Evolutionary conservation across 2,329 filamentous ascomycete genomes (phyloP), one percentile per base, ranked within the genome.

Genomic region (Cryoendolithus antarcticus): DNA sequence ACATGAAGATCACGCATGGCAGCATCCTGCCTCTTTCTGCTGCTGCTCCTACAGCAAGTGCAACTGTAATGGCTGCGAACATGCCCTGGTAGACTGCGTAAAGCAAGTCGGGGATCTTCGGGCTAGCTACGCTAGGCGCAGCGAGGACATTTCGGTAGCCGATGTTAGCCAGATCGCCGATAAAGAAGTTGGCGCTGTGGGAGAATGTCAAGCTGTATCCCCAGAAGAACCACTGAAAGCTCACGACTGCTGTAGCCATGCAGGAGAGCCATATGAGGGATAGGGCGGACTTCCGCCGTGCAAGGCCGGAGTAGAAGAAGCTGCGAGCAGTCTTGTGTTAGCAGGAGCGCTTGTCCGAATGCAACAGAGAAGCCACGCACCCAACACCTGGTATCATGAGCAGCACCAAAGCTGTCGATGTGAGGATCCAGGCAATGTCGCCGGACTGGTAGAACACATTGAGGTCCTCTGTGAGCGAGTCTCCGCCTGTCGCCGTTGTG

Each of bases 181-280:
- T 83, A 59, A 76, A 93, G 31, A 68, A 73, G 34, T 80, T 78
- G 19, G 82, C 82, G 2, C 72, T 70, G 62, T 89, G 84, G 10
- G 84, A 91, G 59, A 88, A 91, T 35, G 82, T 76, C 9, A 91
- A 64, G 4, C 82, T 86, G 59, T 85, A 93, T 35, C 86, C 86
- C 86, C 86, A 93, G 69, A 93, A 89, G 69, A 93, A 93, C 86
- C 86, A 94, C 58, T 93, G 85, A 64, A 93, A 93, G 36, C 77
- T 80, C 44, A 86, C 76, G 48, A 93, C 76, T 8, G 76, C 82
- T 3, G 81, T 75, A 10, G 83, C 80, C 66, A 93, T 80, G 66
- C 93, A 74, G 9, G 83, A 83, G 3, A 93, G 72, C 72, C 84
- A 88, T 60, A 93, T 81, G 45, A 94, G 71, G 11, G 85, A 84